These are phyloP conservation scores for Amoebophrya sp. DNA, from an alignment of 169 alveolate species.

Conservation along the genomic window DNA sequence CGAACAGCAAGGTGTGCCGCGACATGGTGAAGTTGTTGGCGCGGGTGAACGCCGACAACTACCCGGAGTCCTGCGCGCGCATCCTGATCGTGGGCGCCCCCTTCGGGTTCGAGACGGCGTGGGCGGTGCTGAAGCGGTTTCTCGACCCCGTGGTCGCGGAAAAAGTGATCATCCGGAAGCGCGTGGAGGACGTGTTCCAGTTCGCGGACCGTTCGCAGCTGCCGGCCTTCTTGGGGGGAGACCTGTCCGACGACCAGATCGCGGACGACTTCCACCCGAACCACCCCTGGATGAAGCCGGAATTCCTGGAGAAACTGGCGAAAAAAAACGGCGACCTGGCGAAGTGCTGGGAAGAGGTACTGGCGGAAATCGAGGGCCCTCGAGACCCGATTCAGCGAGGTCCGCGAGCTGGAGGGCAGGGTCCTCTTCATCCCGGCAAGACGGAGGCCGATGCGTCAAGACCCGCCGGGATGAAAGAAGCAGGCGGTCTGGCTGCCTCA, in stretches of 20 bases:
- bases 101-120: not conserved
- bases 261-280: not conserved
- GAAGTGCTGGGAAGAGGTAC: no score
- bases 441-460: no score
- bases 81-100: not conserved
- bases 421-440: no score
- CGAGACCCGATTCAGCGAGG: no score
- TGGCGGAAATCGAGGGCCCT: no score
- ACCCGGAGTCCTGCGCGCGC: not conserved
- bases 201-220: not conserved
- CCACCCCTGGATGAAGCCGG: not conserved
- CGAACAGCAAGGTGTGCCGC: no score
- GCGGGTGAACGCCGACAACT: not conserved
- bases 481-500: no score
- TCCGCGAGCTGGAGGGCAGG: no score
- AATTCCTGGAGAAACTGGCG: not conserved
- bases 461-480: no score
- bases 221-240: not conserved
- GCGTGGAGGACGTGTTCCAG: not conserved
- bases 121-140: not conserved
- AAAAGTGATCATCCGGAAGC: not conserved
- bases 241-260: not conserved
- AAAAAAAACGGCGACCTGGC: no score
- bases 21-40: no score
- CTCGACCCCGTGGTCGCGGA: not conserved